Percentiles rank a stretch among this genome's conserved stretches.
Evolutionary conservation across 306 rosid genomes (phyloP).

Genomic region (Pterocarpus macrocarpus): DNA sequence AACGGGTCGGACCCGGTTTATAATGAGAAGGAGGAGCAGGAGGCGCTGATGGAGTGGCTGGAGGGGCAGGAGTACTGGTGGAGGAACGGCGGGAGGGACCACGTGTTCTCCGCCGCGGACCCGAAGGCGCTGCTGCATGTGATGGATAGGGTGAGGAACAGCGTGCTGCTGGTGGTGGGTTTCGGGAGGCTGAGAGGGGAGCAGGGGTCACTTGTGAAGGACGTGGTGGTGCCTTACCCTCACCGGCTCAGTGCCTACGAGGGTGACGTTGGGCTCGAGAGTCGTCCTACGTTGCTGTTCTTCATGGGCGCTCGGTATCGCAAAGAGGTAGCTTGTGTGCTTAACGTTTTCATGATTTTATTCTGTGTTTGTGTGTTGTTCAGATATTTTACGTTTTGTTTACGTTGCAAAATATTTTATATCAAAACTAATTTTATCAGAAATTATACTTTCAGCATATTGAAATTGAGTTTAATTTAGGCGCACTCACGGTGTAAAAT

Average conservation of each 20-base stretch:
- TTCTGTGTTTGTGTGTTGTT: too few relatives aligned
- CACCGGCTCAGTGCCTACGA: constrained; percentile 68
- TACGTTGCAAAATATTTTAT: too few relatives aligned
- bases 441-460: too few relatives aligned
- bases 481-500: too few relatives aligned
- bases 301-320: constrained; percentile 95
- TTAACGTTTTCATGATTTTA: too few relatives aligned
- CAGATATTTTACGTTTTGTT: too few relatives aligned
- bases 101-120: constrained; percentile 85
- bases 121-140: constrained; percentile 84
- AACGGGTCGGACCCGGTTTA: constrained; percentile 49
- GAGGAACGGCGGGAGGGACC: constrained; percentile 83
- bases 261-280: constrained; percentile 60
- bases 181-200: constrained; percentile 80
- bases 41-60: constrained; percentile 79
- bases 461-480: too few relatives aligned
- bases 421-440: too few relatives aligned
- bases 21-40: constrained; percentile 87
- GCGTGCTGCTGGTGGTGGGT: constrained; percentile 77
- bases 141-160: constrained; percentile 65
- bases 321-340: constrained; percentile 62
- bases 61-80: constrained; percentile 82
- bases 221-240: constrained; percentile 83
- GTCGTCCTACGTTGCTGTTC: constrained; percentile 76
- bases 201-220: constrained; percentile 89